Conservation (phyloP, 768 basidiomycete genomes). For the Piloderma croceum region DNA sequence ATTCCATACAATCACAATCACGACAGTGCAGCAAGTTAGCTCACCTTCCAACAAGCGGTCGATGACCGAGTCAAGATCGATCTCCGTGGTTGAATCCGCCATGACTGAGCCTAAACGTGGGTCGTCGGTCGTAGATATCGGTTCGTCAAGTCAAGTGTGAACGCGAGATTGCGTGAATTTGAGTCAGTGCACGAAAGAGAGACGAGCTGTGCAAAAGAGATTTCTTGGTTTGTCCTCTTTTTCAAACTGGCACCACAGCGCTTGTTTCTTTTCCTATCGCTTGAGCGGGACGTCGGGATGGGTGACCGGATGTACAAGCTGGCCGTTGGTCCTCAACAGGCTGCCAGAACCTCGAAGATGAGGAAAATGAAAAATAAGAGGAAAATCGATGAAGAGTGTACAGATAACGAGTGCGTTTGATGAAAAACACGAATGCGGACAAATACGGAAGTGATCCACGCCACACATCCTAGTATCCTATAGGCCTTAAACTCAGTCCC, state of each 20-base stretch:
- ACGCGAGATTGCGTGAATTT: slow-evolving; percentile 5
- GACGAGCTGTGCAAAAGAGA: slow-evolving; percentile 1
- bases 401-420: slow-evolving; percentile 38
- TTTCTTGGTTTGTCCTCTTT: not conserved
- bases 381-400: slow-evolving; percentile 43
- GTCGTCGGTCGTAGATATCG: not conserved
- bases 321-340: slow-evolving; percentile 23
- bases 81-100: slow-evolving; percentile 83
- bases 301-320: too few relatives aligned
- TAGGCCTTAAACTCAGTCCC: too few relatives aligned
- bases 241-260: too few relatives aligned
- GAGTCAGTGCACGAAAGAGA: slow-evolving; percentile 7
- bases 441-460: slow-evolving; percentile 36
- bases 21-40: slow-evolving; percentile 25
- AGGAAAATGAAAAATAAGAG: slow-evolving; percentile 30
- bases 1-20: not conserved
- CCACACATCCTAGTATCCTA: too few relatives aligned
- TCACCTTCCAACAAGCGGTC: slow-evolving; percentile 96
- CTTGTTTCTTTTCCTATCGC: too few relatives aligned
- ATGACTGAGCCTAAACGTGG: slow-evolving; percentile 30
- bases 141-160: not conserved
- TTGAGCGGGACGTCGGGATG: too few relatives aligned
- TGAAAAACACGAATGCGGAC: slow-evolving; percentile 36
- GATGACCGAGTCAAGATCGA: slow-evolving; percentile 99
- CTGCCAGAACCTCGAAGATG: slow-evolving; percentile 20